Conservation (phyloP, 2,329 filamentous ascomycete genomes). For the Hypoxylon sp. region DNA sequence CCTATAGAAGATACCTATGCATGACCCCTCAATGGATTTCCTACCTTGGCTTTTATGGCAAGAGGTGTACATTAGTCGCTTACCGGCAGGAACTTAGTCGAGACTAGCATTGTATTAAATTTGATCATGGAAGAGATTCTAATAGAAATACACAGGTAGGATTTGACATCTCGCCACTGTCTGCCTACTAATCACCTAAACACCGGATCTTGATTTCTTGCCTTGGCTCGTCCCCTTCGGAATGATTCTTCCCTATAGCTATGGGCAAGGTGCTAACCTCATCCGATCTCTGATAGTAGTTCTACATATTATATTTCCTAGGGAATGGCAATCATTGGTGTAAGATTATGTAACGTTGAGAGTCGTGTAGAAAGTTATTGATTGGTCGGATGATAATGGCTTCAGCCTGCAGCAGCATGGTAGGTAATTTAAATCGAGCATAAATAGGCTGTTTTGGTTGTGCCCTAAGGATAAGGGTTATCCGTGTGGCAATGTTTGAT, state of each 20-base stretch:
- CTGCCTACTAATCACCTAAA: background rate
- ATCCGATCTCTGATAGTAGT: background rate
- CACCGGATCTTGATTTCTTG: background rate
- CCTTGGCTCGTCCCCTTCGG: background rate
- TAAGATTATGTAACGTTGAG: background rate
- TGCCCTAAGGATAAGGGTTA: constrained; percentile 4
- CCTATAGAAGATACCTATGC: background rate
- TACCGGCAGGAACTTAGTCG: background rate
- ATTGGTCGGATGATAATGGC: constrained; percentile 7
- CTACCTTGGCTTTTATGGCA: background rate
- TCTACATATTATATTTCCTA: background rate
- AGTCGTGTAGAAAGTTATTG: background rate
- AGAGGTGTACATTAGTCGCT: constrained; percentile 10
- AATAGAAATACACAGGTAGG: background rate
- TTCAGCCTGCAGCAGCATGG: constrained; percentile 21
- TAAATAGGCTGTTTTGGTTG: constrained; percentile 38
- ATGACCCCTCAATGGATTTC: background rate
- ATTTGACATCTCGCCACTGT: background rate
- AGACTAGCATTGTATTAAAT: background rate
- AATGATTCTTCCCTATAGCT: background rate
- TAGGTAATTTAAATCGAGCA: constrained; percentile 19
- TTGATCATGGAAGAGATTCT: background rate
- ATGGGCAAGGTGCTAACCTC: too few relatives aligned
- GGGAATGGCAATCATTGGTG: constrained; percentile 2
- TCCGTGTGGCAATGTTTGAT: constrained; percentile 1